Evolutionary conservation across 768 basidiomycete species (phyloP), one percentile per base, ranked within the genome.

Genomic region (Boletus rubroflammeus): DNA sequence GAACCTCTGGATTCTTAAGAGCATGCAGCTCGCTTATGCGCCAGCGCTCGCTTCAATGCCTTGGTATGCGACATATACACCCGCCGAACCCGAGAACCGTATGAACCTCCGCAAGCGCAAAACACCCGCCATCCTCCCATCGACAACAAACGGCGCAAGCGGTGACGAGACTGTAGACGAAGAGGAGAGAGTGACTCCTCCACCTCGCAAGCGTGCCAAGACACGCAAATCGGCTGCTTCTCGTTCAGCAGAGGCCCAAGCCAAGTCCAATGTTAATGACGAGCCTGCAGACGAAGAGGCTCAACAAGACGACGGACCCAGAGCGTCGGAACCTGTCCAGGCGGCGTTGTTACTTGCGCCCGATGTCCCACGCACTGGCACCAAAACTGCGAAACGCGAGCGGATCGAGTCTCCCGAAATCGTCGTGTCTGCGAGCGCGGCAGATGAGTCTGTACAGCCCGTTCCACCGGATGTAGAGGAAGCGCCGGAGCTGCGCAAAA

Each of bases 81-180:
- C 63, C 23, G 29, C 61, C 6, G 69, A 72, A 50, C 65, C 67
- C 2, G 69, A 70, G 60, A 62, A 23, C 45, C 65, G 69, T 1
- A 72, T 72, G 69, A 72, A 51, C 32, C 69, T 70, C 21, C 67
- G 69, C 9, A 70, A 70, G 53, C 69, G 69, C 32, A 70, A 72
- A 43, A 59, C 53, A 4, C 68, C 55, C 11, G 45, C 65, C 25
- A 64, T 62, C 11, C 59, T 60, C 32, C 34, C 46, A 23, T 29
- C 56, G 25, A 44, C 56, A 9, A 25, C 50, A 19, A 25, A 76
- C 53, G 45, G 80, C 36, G 43, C 75, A 74, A 56, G 76, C 53
- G 49, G 78, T 32, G 45, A 75, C 65, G 62, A 72, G 21, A 61
- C 66, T 1, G 56, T 46, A 5, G 70, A 72, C 41, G 69, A 70